phyloP scores from a whole-genome alignment of 2,329 filamentous ascomycete species.

The Thelonectria blattea region DNA sequence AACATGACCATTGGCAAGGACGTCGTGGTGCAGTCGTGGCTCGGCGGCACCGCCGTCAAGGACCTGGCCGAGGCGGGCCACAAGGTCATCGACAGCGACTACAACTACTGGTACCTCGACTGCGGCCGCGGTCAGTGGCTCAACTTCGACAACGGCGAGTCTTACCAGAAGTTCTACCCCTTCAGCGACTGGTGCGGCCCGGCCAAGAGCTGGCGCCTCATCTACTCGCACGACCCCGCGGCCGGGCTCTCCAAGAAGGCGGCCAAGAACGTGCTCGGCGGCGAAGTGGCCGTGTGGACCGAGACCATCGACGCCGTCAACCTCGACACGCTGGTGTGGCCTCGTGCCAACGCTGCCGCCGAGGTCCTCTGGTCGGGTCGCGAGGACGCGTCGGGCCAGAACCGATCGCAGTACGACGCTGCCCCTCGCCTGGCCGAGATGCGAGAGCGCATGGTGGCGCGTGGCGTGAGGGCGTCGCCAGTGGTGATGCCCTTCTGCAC shows the following conservation, averaged over 20 bases:
- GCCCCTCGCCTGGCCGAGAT: conserved; percentile 74
- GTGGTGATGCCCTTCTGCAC: conserved; percentile 67
- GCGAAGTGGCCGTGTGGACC: conserved; percentile 82
- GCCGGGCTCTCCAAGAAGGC: conserved; percentile 65
- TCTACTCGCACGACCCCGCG: conserved; percentile 82
- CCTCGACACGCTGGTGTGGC: conserved; percentile 80
- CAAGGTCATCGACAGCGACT: conserved; percentile 76
- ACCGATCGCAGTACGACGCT: conserved; percentile 74
- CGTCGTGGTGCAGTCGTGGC: conserved; percentile 81
- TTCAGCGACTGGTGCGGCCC: conserved; percentile 84
- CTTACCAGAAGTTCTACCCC: conserved; percentile 64
- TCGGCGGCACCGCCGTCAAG: conserved; percentile 66
- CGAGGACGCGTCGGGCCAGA: conserved; percentile 68
- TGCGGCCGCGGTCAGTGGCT: conserved; percentile 83
- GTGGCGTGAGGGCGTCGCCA: conserved; percentile 67
- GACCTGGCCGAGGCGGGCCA: conserved; percentile 67
- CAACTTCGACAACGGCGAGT: conserved; percentile 66
- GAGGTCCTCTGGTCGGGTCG: conserved; percentile 83
- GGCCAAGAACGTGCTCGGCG: conserved; percentile 75
- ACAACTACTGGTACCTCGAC: conserved; percentile 84
- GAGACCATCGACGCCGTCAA: conserved; percentile 80
- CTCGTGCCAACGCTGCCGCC: conserved; percentile 72
- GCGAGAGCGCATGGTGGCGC: conserved; percentile 74
- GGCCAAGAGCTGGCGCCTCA: conserved; percentile 78
- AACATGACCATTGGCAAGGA: conserved; percentile 74